Conservation (phyloP, 352 stramenopile genomes). For the Globisporangium acanthophoron region DNA sequence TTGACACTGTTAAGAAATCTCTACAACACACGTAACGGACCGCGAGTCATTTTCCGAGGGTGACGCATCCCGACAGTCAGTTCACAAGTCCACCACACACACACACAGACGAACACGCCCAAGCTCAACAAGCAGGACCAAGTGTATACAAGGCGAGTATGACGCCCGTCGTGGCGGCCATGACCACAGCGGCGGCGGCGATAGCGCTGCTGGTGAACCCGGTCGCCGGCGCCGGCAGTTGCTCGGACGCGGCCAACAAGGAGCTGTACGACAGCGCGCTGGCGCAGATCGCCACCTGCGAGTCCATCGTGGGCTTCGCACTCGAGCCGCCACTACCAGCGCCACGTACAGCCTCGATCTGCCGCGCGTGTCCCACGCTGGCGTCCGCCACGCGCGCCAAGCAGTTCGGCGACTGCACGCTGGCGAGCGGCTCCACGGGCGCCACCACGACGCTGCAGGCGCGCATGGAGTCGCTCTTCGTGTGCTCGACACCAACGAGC, state of each 20-base stretch:
- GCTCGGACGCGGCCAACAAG: constrained; percentile 4
- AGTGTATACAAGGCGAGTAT: not conserved
- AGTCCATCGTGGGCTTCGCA: not conserved
- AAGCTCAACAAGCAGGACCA: no score
- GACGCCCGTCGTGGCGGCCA: not conserved
- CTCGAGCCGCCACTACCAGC: not conserved
- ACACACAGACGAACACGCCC: not conserved
- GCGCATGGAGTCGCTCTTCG: not conserved
- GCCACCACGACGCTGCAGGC: not conserved
- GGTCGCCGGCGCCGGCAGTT: not conserved
- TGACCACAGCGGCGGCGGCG: not conserved
- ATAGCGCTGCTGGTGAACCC: not conserved
- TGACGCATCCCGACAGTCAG: not conserved
- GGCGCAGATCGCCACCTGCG: not conserved
- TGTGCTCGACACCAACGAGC: not conserved
- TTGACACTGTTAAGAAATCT: not conserved
- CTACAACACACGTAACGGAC: not conserved
- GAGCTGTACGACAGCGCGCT: constrained; percentile 1
- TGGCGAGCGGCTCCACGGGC: not conserved
- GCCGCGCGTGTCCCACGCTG: not conserved
- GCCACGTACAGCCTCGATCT: not conserved
- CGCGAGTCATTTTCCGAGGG: not conserved
- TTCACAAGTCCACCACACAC: not conserved
- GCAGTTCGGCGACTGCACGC: constrained; percentile 1
- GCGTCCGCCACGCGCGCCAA: not conserved